phyloP scores from a whole-genome alignment of 1,284 basidiomycete genomes.

The Fomitiporia mediterranea region DNA sequence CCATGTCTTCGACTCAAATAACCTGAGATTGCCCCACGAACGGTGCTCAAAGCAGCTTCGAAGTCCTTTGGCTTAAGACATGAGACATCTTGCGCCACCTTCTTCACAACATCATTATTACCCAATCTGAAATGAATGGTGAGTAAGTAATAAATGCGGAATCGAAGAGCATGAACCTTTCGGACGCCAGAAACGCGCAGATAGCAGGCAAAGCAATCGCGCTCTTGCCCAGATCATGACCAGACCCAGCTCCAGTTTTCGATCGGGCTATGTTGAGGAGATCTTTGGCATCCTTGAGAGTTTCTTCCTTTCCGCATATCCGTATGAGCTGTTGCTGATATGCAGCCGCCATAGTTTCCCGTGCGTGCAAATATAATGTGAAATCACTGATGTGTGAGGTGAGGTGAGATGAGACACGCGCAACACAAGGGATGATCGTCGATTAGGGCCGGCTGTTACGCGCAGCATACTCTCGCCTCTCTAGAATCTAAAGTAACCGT shows the following conservation, averaged over 20 bases:
- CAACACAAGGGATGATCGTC: not conserved
- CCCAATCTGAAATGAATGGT: constrained; percentile 26
- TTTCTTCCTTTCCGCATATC: constrained; percentile 25
- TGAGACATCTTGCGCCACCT: constrained; percentile 32
- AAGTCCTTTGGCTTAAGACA: constrained; percentile 33
- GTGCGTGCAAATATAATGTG: not conserved
- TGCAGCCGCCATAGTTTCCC: not conserved
- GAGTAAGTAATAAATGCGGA: not conserved
- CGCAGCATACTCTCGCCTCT: too few relatives aligned
- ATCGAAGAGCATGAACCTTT: constrained; percentile 26
- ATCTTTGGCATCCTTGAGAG: constrained; percentile 25
- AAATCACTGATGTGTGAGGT: not conserved
- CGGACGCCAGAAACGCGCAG: constrained; percentile 35
- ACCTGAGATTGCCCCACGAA: constrained; percentile 26
- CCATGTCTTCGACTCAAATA: not conserved
- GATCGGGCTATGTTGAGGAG: constrained; percentile 28
- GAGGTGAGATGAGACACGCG: not conserved
- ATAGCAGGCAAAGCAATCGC: constrained; percentile 32
- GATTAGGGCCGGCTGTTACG: constrained; percentile 10
- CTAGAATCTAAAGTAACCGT: too few relatives aligned
- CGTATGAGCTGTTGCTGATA: constrained; percentile 21
- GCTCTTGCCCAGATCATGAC: constrained; percentile 31
- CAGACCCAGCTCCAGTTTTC: constrained; percentile 33
- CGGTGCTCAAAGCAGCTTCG: constrained; percentile 26
- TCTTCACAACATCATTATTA: constrained; percentile 31